phyloP scores from a whole-genome alignment of 495 filamentous ascomycete genomes.

The Neurospora tetraspora region DNA sequence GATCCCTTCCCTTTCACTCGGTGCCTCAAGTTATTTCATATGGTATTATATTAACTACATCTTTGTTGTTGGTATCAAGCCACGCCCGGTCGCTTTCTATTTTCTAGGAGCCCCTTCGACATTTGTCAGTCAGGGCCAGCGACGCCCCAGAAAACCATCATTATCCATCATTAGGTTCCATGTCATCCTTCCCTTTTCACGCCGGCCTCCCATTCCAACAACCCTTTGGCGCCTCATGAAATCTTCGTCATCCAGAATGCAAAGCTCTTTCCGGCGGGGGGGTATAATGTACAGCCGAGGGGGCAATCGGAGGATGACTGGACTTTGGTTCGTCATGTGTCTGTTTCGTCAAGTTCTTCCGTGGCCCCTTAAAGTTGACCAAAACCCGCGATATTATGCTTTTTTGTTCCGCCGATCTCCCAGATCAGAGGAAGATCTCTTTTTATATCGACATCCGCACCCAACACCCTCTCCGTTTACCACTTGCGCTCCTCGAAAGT shows the following conservation, averaged over 20 bases:
- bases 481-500: conserved; percentile 45
- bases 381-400: neutral
- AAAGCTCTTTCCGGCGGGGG: neutral
- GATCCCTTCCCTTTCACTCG: neutral
- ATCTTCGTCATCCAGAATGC: neutral
- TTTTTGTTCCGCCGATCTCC: neutral
- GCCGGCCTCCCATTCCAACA: neutral
- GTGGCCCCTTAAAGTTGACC: neutral
- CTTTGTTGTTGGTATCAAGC: neutral
- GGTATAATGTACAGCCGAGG: neutral
- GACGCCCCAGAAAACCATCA: neutral
- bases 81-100: neutral
- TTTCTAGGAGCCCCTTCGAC: neutral
- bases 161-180: neutral
- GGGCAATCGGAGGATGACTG: neutral
- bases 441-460: neutral
- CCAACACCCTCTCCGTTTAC: conserved; percentile 11
- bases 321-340: neutral
- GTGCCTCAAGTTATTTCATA: neutral
- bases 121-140: neutral
- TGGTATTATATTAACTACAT: neutral
- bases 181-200: neutral
- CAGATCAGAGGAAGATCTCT: neutral
- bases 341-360: neutral
- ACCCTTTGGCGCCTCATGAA: neutral